Percentiles rank a stretch among this genome's conserved stretches.
phyloP scores from a whole-genome alignment of 129 eudicot genomes.

The Apium graveolens region DNA sequence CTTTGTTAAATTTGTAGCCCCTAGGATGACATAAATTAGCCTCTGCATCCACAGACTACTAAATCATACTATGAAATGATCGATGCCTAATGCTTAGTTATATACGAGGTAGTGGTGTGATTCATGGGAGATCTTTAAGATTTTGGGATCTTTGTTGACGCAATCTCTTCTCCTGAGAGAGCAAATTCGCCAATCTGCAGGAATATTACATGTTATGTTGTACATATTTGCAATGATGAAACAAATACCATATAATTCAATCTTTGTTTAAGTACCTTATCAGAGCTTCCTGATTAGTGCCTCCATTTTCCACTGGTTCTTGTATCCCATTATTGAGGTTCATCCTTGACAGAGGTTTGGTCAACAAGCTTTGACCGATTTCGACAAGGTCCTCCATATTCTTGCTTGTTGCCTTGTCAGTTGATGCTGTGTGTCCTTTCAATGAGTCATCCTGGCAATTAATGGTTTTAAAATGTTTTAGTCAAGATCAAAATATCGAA shows the following conservation, averaged over 20 bases:
- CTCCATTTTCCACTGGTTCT: conserved; percentile 33
- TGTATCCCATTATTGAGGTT: conserved; percentile 35
- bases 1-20: too few relatives aligned
- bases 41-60: background rate
- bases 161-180: conserved; percentile 25
- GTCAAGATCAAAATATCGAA: too few relatives aligned
- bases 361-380: conserved; percentile 30
- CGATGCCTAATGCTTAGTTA: background rate
- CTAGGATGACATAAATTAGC: background rate
- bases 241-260: background rate
- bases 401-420: conserved; percentile 30
- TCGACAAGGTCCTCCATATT: conserved; percentile 30
- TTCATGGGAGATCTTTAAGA: background rate
- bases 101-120: background rate
- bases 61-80: background rate
- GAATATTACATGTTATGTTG: background rate
- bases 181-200: conserved; percentile 24
- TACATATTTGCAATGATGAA: background rate
- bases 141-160: conserved; percentile 12
- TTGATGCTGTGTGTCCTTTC: conserved; percentile 32
- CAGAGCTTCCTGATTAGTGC: conserved; percentile 44
- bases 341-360: conserved; percentile 34
- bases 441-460: conserved; percentile 33
- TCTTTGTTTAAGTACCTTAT: conserved; percentile 9
- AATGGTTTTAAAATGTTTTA: background rate